Conservation (phyloP, 495 filamentous ascomycete species). For the Penicillium coprophilum region DNA sequence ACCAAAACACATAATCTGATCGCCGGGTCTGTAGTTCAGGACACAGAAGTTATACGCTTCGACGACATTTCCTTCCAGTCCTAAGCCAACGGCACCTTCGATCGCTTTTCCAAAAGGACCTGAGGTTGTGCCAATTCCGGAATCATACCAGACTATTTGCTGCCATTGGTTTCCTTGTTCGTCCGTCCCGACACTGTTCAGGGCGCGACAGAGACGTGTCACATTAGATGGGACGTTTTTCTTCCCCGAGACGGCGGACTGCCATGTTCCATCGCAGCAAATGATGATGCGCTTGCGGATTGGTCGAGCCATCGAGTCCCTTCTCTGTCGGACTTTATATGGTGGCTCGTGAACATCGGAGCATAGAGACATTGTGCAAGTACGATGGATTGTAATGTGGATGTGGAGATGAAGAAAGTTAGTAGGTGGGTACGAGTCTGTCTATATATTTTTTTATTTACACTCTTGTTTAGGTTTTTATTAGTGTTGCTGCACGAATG, state of each 20-base stretch:
- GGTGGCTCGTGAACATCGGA: neutral
- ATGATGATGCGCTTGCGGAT: slow-evolving; percentile 26
- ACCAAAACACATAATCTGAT: slow-evolving; percentile 60
- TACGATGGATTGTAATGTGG: neutral
- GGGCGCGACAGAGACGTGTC: slow-evolving; percentile 23
- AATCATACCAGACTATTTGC: slow-evolving; percentile 35
- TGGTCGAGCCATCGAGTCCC: neutral
- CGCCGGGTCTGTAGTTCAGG: slow-evolving; percentile 50
- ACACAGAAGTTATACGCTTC: slow-evolving; percentile 28
- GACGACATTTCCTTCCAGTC: slow-evolving; percentile 20
- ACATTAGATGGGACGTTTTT: slow-evolving; percentile 32
- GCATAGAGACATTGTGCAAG: neutral
- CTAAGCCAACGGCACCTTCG: slow-evolving; percentile 22
- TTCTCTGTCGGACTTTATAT: neutral
- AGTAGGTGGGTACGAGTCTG: neutral
- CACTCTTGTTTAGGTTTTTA: too few species aligned
- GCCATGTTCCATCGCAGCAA: slow-evolving; percentile 35
- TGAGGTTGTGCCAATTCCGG: slow-evolving; percentile 25
- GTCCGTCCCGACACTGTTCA: slow-evolving; percentile 23
- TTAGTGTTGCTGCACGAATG: neutral
- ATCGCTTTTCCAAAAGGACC: slow-evolving; percentile 16
- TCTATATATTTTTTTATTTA: neutral
- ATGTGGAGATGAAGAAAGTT: neutral
- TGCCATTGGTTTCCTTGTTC: slow-evolving; percentile 23
- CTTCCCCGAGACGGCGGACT: slow-evolving; percentile 24